Base-by-base conservation (phyloP, 805 yeast genomes). In the Saccharomyces cerevisiae region DNA sequence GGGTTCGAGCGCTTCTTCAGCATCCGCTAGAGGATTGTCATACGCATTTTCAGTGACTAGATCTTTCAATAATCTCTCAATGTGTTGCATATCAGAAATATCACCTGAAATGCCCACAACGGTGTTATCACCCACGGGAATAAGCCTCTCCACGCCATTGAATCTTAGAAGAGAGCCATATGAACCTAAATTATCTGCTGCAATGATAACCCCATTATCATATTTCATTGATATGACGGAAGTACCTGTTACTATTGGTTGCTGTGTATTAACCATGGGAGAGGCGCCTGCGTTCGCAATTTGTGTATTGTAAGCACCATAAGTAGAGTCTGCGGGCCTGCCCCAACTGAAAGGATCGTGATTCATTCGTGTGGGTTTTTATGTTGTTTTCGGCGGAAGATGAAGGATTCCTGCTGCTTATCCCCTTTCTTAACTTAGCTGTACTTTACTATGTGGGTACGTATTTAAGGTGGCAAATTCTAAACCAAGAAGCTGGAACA, bases 311-410 rank as follows among this genome's bases (percentile, higher is more conserved):
- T 91, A 94, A 6, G 75, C 69, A 17, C 99, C 99, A 65, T 94
- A 94, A 1, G 83, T 78, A 47, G 80, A 82, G 68, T 87, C 83
- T 43, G 85, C 77, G 55, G 98, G 98, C 73, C 97, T 87, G 24
- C 98, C 99, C 99, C 99, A 92, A 62, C 79, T 78, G 64, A 78
- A 83, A 59, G 97, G 98, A 77, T 87, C 88, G 89, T 94, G 98
- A 66, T 92, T 87, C 99, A 92, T 94, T 94, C 48, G 47, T 55
- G 41, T 10, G 8, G 22, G 43, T 17, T 17, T 22, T 17, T 17
- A 4, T 36, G 43, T 21, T 36, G 43, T 3, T 36, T 3, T 36
- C 17, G 11, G 11, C 9, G 6, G 31, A 8, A 17, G 3, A 4
- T 36, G 11, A 3, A 22, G 17, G 43, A 6, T 6, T 6, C 6